Evolutionary conservation across 148 eudicot species (phyloP).

Genomic region (Suaeda aralocaspica): DNA sequence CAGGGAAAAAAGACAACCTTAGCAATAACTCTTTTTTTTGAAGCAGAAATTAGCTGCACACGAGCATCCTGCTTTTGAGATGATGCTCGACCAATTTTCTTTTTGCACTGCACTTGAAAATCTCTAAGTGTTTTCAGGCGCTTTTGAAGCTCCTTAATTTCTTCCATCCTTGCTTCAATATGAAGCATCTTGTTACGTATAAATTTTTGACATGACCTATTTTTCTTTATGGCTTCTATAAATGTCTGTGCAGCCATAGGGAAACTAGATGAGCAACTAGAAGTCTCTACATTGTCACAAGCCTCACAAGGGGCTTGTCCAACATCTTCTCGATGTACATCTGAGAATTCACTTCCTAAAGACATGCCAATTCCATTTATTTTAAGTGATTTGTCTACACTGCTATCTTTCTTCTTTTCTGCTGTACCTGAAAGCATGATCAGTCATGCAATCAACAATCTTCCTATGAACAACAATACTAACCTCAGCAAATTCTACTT

Average conservation of each 20-base stretch:
- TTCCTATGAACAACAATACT: not conserved
- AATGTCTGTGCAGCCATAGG: slow-evolving; percentile 64
- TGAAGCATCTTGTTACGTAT: slow-evolving; percentile 62
- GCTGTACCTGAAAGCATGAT: slow-evolving; percentile 14
- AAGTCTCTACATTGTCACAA: slow-evolving; percentile 15
- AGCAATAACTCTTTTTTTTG: slow-evolving; percentile 39
- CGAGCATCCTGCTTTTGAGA: slow-evolving; percentile 76
- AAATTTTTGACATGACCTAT: slow-evolving; percentile 75
- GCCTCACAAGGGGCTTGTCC: slow-evolving; percentile 30
- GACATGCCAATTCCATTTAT: slow-evolving; percentile 33
- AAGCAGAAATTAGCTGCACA: slow-evolving; percentile 56
- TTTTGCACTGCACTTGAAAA: slow-evolving; percentile 62
- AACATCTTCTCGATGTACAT: slow-evolving; percentile 33
- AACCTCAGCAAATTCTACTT: not conserved
- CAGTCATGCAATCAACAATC: not conserved
- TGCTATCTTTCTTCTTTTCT: slow-evolving; percentile 8
- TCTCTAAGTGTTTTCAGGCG: slow-evolving; percentile 56
- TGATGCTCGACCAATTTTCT: slow-evolving; percentile 47
- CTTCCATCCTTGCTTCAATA: slow-evolving; percentile 67
- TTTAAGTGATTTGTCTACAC: slow-evolving; percentile 20
- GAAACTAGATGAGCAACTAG: slow-evolving; percentile 32
- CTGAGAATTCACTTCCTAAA: too few species aligned
- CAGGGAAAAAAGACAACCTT: slow-evolving; percentile 37
- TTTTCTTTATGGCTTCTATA: slow-evolving; percentile 84
- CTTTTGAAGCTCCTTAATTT: slow-evolving; percentile 47